Base-by-base conservation (phyloP, 768 basidiomycete genomes). In the Amylocystis lapponica region DNA sequence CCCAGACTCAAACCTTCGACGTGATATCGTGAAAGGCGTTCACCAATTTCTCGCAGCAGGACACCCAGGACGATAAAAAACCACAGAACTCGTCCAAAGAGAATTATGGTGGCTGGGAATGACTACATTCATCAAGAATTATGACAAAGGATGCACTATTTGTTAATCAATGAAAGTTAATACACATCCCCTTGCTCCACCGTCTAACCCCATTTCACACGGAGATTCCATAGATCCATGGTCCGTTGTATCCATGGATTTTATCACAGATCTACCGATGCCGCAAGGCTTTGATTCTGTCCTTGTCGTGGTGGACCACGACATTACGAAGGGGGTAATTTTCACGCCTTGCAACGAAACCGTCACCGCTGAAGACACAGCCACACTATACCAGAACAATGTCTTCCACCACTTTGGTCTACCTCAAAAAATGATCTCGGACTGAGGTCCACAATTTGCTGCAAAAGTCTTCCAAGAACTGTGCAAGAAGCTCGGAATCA, bases 391-490 rank as follows among this genome's bases (percentile, higher is more conserved):
- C 17, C 3, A 47, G 5, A 20, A 53, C 3, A 34, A 59, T 26
- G 51, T 59, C 12, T 43, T 20, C 17, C n/a, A 21, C 2, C 19
- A 36, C 12, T 39, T 46, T 26, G 55, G 57, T 3, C 46, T 54
- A 1, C 46, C 43, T 2, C 10, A 27, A 14, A 22, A 35, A 6
- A 38, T 56, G 4, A 35, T 30, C 30, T 41, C 37, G 20, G 52
- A 57, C 42, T 30, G 46, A 25, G 51, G 51, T 2, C 16, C 49
- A 0, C 39, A 56, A 25, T 70, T 68, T 39, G 51, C 57, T 0
- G 57, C 62, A 1, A 27, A 52, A 6, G 63, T 70, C 50, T 68
- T 61, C 50, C n/a, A 25, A 7, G 58, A 60, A 0, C 43, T 74
- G 0, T 56, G 58, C 25, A 22, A 35, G 19, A 36, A 57, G 0